phyloP scores from a whole-genome alignment of 768 basidiomycete species.

The Galerina sulciceps region DNA sequence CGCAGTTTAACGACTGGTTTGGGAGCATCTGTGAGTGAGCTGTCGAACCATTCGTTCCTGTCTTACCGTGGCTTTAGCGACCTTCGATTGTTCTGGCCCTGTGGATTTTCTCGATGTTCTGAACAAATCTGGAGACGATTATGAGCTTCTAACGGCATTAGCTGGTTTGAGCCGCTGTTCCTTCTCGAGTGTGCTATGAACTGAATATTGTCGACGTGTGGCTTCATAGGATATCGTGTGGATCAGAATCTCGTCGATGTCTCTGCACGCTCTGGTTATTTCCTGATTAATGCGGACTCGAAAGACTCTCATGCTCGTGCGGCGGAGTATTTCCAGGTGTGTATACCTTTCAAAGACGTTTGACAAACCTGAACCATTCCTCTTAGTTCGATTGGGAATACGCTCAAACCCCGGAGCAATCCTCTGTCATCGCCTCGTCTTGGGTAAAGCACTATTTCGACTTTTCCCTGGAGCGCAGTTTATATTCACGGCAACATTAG shows the following conservation, averaged over 20 bases:
- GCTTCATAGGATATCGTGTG: constrained; percentile 46
- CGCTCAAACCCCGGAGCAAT: constrained; percentile 64
- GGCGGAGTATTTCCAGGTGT: constrained; percentile 60
- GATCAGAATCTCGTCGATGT: constrained; percentile 52
- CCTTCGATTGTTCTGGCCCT: constrained; percentile 55
- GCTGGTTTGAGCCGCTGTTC: constrained; percentile 40
- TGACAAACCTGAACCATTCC: not conserved
- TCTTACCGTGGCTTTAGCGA: constrained; percentile 37
- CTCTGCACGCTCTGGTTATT: constrained; percentile 57
- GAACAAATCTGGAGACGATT: constrained; percentile 42
- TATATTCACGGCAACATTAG: constrained; percentile 27
- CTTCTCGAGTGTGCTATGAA: not conserved
- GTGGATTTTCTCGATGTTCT: constrained; percentile 53
- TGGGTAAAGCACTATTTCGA: constrained; percentile 44
- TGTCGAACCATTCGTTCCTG: not conserved
- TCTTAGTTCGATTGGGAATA: constrained; percentile 52
- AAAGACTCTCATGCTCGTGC: constrained; percentile 49
- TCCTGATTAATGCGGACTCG: constrained; percentile 51
- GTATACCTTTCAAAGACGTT: not conserved
- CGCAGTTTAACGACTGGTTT: constrained; percentile 47
- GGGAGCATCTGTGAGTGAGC: constrained; percentile 46
- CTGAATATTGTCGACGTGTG: too few relatives aligned
- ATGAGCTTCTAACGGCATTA: constrained; percentile 40
- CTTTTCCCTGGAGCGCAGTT: not conserved
- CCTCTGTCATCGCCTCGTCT: constrained; percentile 65